These are phyloP conservation scores for Phytophthora kernoviae DNA, from an alignment of 352 stramenopile species.

Conservation along the genomic window DNA sequence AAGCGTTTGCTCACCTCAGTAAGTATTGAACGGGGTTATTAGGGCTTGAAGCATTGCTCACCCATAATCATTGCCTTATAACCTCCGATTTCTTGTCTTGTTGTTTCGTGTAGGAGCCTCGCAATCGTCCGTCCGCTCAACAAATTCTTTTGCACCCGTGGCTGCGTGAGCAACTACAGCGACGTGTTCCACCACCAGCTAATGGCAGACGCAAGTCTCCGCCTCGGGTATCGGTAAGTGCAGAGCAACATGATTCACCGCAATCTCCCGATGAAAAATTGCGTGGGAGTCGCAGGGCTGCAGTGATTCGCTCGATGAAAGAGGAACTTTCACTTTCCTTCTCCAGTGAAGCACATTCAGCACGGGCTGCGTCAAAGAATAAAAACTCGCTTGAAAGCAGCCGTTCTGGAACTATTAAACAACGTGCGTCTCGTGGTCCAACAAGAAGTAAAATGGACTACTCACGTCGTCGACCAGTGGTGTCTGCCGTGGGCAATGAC, in stretches of 20 bases:
- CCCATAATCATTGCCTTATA: neutral
- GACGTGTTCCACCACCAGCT: constrained; percentile 6
- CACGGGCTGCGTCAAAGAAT: constrained; percentile 4
- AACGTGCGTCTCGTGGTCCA: constrained; percentile 2
- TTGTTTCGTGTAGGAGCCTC: constrained; percentile 40
- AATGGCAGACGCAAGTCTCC: constrained; percentile 20
- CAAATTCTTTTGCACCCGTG: constrained; percentile 66
- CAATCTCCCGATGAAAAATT: constrained; percentile 16
- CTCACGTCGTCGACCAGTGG: constrained; percentile 8
- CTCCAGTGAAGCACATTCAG: constrained; percentile 17
- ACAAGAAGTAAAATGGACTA: constrained; percentile 9
- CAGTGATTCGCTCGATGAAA: constrained; percentile 21
- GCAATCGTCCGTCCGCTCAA: constrained; percentile 42
- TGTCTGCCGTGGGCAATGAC: constrained; percentile 4
- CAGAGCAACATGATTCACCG: neutral
- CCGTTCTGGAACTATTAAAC: constrained; percentile 7
- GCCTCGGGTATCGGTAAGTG: constrained; percentile 4
- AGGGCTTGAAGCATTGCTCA: too few species aligned
- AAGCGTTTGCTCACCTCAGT: constrained; percentile 61
- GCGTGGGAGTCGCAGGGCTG: constrained; percentile 17
- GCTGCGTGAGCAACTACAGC: constrained; percentile 40
- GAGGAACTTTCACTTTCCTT: constrained; percentile 18
- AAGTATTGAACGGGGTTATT: constrained; percentile 3
- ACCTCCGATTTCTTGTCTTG: neutral
- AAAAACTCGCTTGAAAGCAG: constrained; percentile 12